A percentile compares a stretch with the other conserved stretches of the same genome.
Evolutionary conservation across 2,329 filamentous ascomycete species (phyloP).

Genomic region (Rutstroemia sp.): DNA sequence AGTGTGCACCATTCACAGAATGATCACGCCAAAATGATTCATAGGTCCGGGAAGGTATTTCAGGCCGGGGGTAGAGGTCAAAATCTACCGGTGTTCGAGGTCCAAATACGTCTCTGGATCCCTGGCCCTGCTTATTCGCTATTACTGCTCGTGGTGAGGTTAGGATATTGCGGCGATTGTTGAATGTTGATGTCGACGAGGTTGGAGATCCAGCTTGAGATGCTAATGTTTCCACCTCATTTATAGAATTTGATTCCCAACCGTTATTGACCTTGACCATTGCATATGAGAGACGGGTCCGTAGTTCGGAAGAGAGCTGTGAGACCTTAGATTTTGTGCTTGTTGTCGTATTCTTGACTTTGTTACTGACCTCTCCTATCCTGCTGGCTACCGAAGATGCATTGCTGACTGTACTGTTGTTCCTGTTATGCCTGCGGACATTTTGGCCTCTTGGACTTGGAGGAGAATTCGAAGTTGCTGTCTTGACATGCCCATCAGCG

Average conservation of each 20-base stretch:
- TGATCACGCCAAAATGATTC: conserved; percentile 41
- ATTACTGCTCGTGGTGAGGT: conserved; percentile 45
- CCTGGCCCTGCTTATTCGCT: conserved; percentile 29
- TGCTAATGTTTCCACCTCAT: conserved; percentile 68
- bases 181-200: conserved; percentile 49
- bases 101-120: conserved; percentile 9
- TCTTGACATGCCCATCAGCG: conserved; percentile 67
- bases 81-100: conserved; percentile 23
- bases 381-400: conserved; percentile 56
- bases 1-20: conserved; percentile 21
- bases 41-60: conserved; percentile 31
- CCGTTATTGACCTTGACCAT: conserved; percentile 90
- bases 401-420: conserved; percentile 59
- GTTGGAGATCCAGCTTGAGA: conserved; percentile 60
- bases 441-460: conserved; percentile 19
- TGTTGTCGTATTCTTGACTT: background rate
- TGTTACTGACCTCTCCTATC: conserved; percentile 62
- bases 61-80: conserved; percentile 29
- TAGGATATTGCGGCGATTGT: conserved; percentile 43
- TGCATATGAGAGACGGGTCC: conserved; percentile 80
- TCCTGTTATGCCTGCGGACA: conserved; percentile 54
- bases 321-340: conserved; percentile 14
- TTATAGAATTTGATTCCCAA: conserved; percentile 72
- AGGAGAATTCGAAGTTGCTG: conserved; percentile 38
- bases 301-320: conserved; percentile 52